Percentiles rank a stretch among this genome's conserved stretches.
Evolutionary conservation across 129 eudicot genomes (phyloP).

Genomic region (Logfia minima): DNA sequence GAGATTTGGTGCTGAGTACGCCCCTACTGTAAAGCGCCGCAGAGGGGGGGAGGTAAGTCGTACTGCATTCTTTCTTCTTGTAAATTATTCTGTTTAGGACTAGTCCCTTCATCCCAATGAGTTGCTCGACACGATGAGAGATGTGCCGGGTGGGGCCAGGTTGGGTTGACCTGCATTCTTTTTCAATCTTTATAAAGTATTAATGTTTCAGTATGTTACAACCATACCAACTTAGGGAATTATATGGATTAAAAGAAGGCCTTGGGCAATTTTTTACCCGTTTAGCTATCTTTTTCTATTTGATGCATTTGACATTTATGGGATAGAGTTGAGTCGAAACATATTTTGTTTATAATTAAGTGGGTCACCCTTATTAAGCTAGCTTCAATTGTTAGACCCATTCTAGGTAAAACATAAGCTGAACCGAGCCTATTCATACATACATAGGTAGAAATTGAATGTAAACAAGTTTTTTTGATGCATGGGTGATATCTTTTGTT

Average conservation of each 20-base stretch:
- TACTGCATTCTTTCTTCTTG: background rate
- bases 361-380: background rate
- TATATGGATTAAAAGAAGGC: background rate
- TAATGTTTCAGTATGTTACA: background rate
- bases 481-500: background rate
- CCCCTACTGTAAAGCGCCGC: slow-evolving; percentile 69
- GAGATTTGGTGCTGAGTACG: slow-evolving; percentile 53
- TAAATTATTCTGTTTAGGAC: background rate
- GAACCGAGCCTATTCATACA: too few relatives aligned
- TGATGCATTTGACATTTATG: background rate
- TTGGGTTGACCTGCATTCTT: background rate
- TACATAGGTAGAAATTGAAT: background rate
- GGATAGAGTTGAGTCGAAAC: too few relatives aligned
- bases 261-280: background rate
- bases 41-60: slow-evolving; percentile 90
- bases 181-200: background rate
- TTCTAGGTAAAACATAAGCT: background rate
- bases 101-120: background rate
- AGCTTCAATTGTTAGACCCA: too few relatives aligned
- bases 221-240: background rate
- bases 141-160: background rate
- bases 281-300: background rate
- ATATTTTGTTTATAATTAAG: too few relatives aligned
- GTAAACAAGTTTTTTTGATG: background rate
- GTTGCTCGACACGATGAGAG: background rate